Conservation (phyloP, 768 basidiomycete species). For the Agrocybe pediades region DNA sequence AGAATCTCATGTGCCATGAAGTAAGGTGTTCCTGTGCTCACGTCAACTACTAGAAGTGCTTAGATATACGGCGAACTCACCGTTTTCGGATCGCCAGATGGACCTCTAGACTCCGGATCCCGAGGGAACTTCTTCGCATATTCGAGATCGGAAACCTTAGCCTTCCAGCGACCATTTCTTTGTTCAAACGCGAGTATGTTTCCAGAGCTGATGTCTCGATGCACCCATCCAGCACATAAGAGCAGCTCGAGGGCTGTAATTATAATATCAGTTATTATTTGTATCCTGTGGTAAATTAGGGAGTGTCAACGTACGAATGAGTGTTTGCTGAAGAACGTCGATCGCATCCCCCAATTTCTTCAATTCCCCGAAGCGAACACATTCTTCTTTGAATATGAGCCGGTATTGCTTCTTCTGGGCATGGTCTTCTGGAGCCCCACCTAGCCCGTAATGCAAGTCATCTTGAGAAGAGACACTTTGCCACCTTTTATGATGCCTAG, state of each 20-base stretch:
- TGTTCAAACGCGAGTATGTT: slow-evolving; percentile 11
- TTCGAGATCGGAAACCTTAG: slow-evolving; percentile 14
- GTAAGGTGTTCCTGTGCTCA: background rate
- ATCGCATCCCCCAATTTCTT: background rate
- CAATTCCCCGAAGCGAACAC: background rate
- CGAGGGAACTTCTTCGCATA: slow-evolving; percentile 11
- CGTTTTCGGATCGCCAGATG: slow-evolving; percentile 13
- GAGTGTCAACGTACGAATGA: background rate
- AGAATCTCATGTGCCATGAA: slow-evolving; percentile 1
- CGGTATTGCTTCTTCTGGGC: background rate
- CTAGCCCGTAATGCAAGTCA: no score
- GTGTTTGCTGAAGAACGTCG: background rate
- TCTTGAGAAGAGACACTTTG: background rate
- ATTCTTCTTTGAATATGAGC: background rate
- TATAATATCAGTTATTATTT: background rate
- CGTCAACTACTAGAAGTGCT: no score
- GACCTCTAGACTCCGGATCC: background rate
- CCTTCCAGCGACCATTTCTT: background rate
- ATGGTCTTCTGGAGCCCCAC: background rate
- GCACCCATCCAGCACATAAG: slow-evolving; percentile 18
- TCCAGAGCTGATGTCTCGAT: slow-evolving; percentile 17
- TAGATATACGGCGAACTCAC: no score
- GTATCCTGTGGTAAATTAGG: background rate
- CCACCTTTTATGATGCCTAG: background rate
- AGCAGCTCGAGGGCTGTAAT: slow-evolving; percentile 14